Percentiles rank a stretch among this genome's conserved stretches.
Conservation (phyloP, 1,284 basidiomycete genomes). For the Thecaphora frezii region DNA sequence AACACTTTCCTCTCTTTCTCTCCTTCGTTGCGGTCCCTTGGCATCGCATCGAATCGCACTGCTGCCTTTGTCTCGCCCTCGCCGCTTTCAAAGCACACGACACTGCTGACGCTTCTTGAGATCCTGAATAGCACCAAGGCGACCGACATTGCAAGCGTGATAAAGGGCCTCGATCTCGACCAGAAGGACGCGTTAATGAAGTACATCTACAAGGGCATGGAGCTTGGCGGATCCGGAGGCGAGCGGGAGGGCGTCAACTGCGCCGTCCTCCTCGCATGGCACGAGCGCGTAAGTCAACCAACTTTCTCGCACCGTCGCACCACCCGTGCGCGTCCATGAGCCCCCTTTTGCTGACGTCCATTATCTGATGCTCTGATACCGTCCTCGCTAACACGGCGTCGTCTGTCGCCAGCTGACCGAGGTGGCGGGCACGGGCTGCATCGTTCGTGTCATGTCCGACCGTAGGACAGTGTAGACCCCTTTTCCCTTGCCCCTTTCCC, state of each 20-base stretch:
- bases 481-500: too few species aligned
- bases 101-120: conserved; percentile 80
- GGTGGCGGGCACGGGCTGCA: conserved; percentile 90
- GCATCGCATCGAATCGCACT: not conserved
- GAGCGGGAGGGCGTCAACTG: conserved; percentile 41
- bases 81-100: conserved; percentile 61
- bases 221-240: conserved; percentile 63
- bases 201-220: conserved; percentile 97
- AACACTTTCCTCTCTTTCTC: too few species aligned
- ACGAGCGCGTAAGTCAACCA: conserved; percentile 77
- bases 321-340: too few species aligned
- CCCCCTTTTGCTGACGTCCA: too few species aligned
- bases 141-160: conserved; percentile 76
- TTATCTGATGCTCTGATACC: not conserved
- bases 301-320: not conserved
- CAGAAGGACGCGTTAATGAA: conserved; percentile 95
- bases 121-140: conserved; percentile 94
- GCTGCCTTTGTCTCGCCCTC: not conserved
- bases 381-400: too few species aligned
- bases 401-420: conserved; percentile 93
- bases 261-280: conserved; percentile 89
- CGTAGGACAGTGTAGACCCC: conserved; percentile 21
- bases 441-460: conserved; percentile 96
- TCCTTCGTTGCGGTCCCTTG: too few species aligned
- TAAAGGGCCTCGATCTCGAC: conserved; percentile 75